A percentile compares a stretch with the other conserved stretches of the same genome.
phyloP scores from a whole-genome alignment of 2,329 filamentous ascomycete genomes.

The Coniochaeta prunicola region DNA sequence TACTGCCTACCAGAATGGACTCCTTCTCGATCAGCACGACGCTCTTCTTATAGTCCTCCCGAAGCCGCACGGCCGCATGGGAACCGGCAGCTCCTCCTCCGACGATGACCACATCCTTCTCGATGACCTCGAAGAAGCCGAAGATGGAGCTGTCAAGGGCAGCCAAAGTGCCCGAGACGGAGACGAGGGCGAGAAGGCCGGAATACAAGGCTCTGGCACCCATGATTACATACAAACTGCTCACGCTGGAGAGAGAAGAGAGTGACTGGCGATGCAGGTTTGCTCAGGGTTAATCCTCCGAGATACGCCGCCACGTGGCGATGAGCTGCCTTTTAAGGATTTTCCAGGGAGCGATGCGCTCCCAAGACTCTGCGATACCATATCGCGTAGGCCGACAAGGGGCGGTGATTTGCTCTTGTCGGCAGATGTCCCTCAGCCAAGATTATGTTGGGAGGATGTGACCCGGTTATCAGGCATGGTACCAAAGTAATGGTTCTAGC shows the following conservation, averaged over 20 bases:
- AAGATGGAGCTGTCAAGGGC: background rate
- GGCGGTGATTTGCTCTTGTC: background rate
- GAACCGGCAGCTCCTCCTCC: slow-evolving; percentile 29
- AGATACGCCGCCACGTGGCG: background rate
- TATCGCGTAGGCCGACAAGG: background rate
- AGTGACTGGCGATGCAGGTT: background rate
- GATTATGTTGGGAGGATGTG: too few species aligned
- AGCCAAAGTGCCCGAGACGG: background rate
- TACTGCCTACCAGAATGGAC: slow-evolving; percentile 17
- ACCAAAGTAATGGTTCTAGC: too few species aligned
- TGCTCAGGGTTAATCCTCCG: background rate
- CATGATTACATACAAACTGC: background rate
- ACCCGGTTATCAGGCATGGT: too few species aligned
- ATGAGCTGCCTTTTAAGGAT: background rate
- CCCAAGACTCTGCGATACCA: background rate
- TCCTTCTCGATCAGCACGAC: slow-evolving; percentile 28
- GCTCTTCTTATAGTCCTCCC: slow-evolving; percentile 24
- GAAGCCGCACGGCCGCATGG: slow-evolving; percentile 27
- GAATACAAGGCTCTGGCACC: background rate
- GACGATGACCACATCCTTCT: slow-evolving; percentile 26
- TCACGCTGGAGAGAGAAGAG: background rate
- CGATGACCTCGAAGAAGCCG: slow-evolving; percentile 4
- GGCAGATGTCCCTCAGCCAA: background rate
- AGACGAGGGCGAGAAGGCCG: background rate
- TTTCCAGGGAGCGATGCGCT: background rate